phyloP scores from a whole-genome alignment of 495 filamentous ascomycete species.

The Jackrogersella multiformis region DNA sequence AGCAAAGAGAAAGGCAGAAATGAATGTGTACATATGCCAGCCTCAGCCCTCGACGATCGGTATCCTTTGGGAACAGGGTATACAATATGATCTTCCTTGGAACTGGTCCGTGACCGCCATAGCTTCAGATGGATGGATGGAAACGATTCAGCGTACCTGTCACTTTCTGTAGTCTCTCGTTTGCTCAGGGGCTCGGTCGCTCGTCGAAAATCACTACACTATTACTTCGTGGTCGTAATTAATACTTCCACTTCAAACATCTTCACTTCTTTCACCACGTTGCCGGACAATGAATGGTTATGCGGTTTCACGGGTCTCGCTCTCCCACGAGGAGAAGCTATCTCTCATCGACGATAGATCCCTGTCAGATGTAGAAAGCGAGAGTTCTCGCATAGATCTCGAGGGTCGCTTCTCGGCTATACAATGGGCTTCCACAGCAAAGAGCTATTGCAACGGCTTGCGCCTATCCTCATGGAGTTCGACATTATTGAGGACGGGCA shows the following conservation, averaged over 20 bases:
- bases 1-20: constrained; percentile 5
- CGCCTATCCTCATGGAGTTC: constrained; percentile 43
- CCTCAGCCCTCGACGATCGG: constrained; percentile 34
- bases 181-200: constrained; percentile 17
- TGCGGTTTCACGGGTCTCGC: constrained; percentile 36
- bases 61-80: constrained; percentile 33
- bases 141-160: constrained; percentile 20
- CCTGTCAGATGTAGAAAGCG: constrained; percentile 45
- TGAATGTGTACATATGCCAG: constrained; percentile 30
- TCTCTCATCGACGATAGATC: constrained; percentile 45
- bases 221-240: constrained; percentile 19
- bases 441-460: constrained; percentile 36
- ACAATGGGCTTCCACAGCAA: constrained; percentile 34
- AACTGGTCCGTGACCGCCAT: constrained; percentile 32
- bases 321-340: constrained; percentile 47
- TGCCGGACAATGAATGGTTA: constrained; percentile 48
- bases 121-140: constrained; percentile 26
- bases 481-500: constrained; percentile 33
- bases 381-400: constrained; percentile 41
- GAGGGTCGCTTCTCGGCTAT: constrained; percentile 39
- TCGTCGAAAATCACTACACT: constrained; percentile 28
- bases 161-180: constrained; percentile 15
- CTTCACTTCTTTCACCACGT: constrained; percentile 33
- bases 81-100: constrained; percentile 36
- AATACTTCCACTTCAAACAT: constrained; percentile 12